Evolutionary conservation across 306 rosid species (phyloP), one percentile per base, ranked within the genome.

Genomic region (Luffa acutangula): DNA sequence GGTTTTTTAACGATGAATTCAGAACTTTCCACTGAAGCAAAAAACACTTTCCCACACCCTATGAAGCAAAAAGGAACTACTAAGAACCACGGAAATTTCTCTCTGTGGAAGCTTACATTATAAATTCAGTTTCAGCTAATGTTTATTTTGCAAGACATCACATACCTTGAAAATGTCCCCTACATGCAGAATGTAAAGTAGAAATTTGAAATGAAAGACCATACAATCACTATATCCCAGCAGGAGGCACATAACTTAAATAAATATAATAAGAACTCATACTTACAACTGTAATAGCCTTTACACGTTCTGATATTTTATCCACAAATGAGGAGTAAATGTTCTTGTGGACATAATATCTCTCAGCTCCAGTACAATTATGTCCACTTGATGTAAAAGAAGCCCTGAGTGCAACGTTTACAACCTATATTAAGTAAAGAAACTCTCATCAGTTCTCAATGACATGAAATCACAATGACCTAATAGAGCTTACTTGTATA

Each of bases 281-380:
- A 90, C 97, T 90, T 89, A 91, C 97, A 78, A 89, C 92, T 87
- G 96, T 78, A 83, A 95, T 89, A 8, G 97, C 90, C 83, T 95
- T 93, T 71, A 95, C 85, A 63, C 93, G 90, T 85, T 88, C 87
- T 80, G 94, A 79, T 81, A 95, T 85, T 88, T 87, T 87, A 79
- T 83, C 88, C 82, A 90, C 88, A 72, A 95, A 95, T 64, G 97
- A 82, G 82, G 96, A 77, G 84, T 93, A 90, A 67, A 95, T 82
- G 70, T 87, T 87, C 90, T 79, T 82, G 78, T 91, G 98, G 80
- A 93, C 97, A 85, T 91, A 96, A 86, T 93, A 90, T 78, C 99
- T 88, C 86, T 96, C 98, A 75, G 98, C 99, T 79, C 99, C 99
- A 53, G 98, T 97, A 81, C 97, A 96, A 80, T 96, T 96, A 83